phyloP scores from a whole-genome alignment of 495 filamentous ascomycete genomes.

The Bombardia bombarda region DNA sequence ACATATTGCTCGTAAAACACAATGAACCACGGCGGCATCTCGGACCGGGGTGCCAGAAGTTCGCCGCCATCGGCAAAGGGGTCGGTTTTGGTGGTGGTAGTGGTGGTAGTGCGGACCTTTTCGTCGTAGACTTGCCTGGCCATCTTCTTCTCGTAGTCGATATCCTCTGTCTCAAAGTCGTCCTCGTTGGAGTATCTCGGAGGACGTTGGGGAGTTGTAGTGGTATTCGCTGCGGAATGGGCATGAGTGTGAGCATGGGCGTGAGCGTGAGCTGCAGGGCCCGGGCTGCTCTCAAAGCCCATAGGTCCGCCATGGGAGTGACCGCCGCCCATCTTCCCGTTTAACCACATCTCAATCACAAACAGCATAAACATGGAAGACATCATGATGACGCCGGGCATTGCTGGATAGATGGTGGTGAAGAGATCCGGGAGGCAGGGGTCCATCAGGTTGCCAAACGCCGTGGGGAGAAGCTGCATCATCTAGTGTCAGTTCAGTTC shows the following conservation, averaged over 20 bases:
- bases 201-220: constrained; percentile 11
- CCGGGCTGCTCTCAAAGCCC: constrained; percentile 24
- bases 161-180: constrained; percentile 25
- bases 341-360: constrained; percentile 48
- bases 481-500: neutral
- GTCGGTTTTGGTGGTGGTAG: constrained; percentile 5
- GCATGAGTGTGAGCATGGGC: neutral
- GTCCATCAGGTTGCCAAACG: constrained; percentile 47
- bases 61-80: constrained; percentile 20
- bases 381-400: constrained; percentile 55
- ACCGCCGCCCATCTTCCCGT: constrained; percentile 40
- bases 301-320: constrained; percentile 43
- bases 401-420: constrained; percentile 46
- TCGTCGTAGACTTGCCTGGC: constrained; percentile 30
- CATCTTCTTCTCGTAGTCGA: constrained; percentile 33
- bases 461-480: constrained; percentile 46
- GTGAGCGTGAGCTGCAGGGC: constrained; percentile 7
- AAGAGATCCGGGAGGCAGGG: constrained; percentile 53
- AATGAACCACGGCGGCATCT: constrained; percentile 49
- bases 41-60: constrained; percentile 26
- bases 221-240: neutral
- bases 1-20: constrained; percentile 49
- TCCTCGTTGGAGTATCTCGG: constrained; percentile 20
- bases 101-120: constrained; percentile 9
- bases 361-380: constrained; percentile 47